These are phyloP conservation scores for Syzygium aqueum DNA, from an alignment of 345 rosid species.

Conservation along the genomic window DNA sequence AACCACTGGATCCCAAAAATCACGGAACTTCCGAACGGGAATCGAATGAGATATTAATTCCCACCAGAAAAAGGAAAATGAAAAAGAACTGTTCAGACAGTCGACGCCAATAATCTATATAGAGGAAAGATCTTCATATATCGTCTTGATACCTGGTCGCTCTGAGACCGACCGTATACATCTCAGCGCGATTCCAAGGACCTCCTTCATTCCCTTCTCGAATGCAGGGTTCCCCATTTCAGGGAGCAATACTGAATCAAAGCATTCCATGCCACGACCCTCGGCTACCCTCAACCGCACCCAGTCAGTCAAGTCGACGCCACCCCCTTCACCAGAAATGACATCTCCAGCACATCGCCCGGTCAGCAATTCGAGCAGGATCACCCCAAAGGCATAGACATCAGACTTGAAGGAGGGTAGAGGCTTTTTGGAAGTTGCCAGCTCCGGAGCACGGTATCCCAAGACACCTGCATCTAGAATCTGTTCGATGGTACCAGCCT, in stretches of 20 bases:
- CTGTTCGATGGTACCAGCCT: conserved; percentile 88
- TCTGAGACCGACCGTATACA: conserved; percentile 77
- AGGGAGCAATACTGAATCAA: conserved; percentile 47
- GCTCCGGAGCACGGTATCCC: conserved; percentile 93
- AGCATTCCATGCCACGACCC: conserved; percentile 63
- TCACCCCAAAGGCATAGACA: conserved; percentile 89
- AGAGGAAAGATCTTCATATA: conserved; percentile 95
- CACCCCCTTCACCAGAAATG: conserved; percentile 67
- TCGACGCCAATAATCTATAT: conserved; percentile 22
- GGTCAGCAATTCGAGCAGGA: conserved; percentile 65
- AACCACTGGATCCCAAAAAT: background rate
- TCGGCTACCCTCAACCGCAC: conserved; percentile 54
- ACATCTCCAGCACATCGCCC: conserved; percentile 97
- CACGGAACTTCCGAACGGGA: background rate
- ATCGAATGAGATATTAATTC: conserved; percentile 7
- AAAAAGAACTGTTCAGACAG: background rate
- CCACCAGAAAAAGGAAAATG: background rate
- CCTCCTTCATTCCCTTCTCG: conserved; percentile 90
- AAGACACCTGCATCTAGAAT: conserved; percentile 89
- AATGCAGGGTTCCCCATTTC: conserved; percentile 47
- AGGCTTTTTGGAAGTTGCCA: conserved; percentile 86
- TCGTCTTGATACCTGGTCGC: conserved; percentile 93
- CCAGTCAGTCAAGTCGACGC: conserved; percentile 84
- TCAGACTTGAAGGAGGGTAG: conserved; percentile 90
- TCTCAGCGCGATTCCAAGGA: conserved; percentile 74